Percentiles rank a stretch among this genome's conserved stretches.
These are phyloP conservation scores for Mortierella sp. DNA, from an alignment of 371 early-diverging fungal species.

Conservation along the genomic window DNA sequence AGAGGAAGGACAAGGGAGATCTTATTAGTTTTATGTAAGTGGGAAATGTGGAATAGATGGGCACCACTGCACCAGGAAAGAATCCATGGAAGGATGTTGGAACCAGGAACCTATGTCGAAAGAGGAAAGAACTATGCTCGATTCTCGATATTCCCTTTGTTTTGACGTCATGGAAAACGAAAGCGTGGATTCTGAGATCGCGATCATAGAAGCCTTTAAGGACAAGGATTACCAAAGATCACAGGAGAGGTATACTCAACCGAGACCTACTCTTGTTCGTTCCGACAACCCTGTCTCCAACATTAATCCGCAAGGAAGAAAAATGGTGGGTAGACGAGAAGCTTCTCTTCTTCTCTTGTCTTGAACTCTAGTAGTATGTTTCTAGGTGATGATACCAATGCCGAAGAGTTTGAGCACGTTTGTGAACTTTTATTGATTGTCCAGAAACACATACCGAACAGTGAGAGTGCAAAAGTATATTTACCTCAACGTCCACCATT, in stretches of 20 bases:
- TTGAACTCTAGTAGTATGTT: neutral
- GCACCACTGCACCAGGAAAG: too few relatives aligned
- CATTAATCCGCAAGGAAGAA: neutral
- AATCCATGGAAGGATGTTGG: neutral
- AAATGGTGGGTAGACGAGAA: neutral
- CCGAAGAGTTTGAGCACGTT: neutral
- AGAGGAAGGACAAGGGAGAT: too few relatives aligned
- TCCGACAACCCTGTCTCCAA: neutral
- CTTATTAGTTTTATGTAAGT: too few relatives aligned
- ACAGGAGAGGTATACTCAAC: too few relatives aligned
- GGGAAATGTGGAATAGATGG: too few relatives aligned
- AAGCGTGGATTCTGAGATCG: neutral
- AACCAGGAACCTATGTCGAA: neutral
- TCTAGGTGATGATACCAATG: neutral
- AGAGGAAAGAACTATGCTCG: neutral
- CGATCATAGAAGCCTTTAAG: too few relatives aligned
- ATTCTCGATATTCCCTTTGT: constrained; percentile 6
- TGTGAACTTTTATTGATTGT: too few relatives aligned
- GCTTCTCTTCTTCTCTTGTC: neutral
- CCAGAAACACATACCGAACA: too few relatives aligned
- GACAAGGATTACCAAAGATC: too few relatives aligned
- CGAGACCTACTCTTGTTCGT: neutral
- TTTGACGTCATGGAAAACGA: neutral
- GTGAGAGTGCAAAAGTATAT: too few relatives aligned
- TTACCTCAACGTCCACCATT: too few relatives aligned